Evolutionary conservation across 2,329 filamentous ascomycete genomes (phyloP), one percentile per base, ranked within the genome.

Genomic region (Fusarium austroafricanum): DNA sequence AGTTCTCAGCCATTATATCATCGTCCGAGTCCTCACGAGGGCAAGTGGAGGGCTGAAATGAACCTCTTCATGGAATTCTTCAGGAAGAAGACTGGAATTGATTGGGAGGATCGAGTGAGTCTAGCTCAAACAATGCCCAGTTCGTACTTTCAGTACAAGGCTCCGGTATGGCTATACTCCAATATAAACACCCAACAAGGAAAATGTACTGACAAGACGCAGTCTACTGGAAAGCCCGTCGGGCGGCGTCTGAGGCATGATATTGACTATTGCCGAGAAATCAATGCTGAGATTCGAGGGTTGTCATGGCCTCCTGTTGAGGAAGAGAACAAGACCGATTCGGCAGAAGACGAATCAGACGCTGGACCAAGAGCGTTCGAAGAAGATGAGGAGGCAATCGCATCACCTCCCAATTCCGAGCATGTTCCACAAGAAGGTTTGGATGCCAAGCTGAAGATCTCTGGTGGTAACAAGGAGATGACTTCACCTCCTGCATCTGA

Each of bases 21-120:
- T 59, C 78, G 80, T 0, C 79, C 82, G 0, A 83, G 79, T 65
- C 58, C 75, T 4, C 77, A 77, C 4, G 75, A 81, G 0, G 76
- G 79, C 2, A 67, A 74, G 4, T 84, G 86, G 72, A 51, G 72
- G 4, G 52, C 62, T 3, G 86, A 88, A 26, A 81, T 87, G 59
- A 65, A 67, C 0, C 77, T 79, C 1, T 92, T 92, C 74, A 81
- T 80, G 60, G 68, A 76, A 1, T 88, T 89, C 68, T 92, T 92
- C 73, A 75, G 75, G 12, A 78, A 79, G 10, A 87, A 87, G 74
- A 88, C 88, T 0, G 86, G 86, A 0, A 79, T 88, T 11, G 74
- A 79, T 3, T 92, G 90, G 90, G 80, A 85, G n/a, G 78, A 88
- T 42, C 81, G 87, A 15, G 75, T 86, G 2, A 54, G 77, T 7